Percentiles rank a stretch among this genome's conserved stretches.
Conservation (phyloP, 2,329 filamentous ascomycete species). For the Colletotrichum tanaceti region DNA sequence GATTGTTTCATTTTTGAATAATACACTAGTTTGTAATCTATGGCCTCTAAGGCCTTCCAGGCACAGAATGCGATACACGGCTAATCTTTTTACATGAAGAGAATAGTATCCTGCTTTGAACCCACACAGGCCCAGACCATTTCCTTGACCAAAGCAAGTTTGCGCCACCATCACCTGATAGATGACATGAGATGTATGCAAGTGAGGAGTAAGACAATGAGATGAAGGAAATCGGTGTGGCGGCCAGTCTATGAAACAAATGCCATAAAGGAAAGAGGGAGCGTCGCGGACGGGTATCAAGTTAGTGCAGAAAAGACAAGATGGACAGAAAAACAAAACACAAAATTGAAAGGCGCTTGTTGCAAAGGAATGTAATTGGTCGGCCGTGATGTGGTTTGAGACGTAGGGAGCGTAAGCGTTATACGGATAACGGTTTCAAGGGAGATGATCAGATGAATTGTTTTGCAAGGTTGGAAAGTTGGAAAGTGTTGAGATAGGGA, state of each 20-base stretch:
- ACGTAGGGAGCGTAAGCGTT: constrained; percentile 37
- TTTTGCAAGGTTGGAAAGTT: constrained; percentile 2
- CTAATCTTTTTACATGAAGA: constrained; percentile 31
- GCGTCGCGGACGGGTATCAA: constrained; percentile 41
- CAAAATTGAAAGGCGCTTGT: constrained; percentile 27
- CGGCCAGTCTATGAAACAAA: constrained; percentile 12
- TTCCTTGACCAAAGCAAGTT: neutral
- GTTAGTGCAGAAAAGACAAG: constrained; percentile 6
- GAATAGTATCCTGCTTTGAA: neutral
- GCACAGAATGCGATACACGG: constrained; percentile 6
- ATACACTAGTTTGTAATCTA: constrained; percentile 16
- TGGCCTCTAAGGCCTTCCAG: constrained; percentile 15
- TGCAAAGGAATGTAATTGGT: constrained; percentile 33
- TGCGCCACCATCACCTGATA: constrained; percentile 21
- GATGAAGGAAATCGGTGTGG: constrained; percentile 25
- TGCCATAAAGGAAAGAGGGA: constrained; percentile 24
- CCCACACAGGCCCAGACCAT: constrained; percentile 1
- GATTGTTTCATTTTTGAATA: constrained; percentile 9
- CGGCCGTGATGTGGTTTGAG: constrained; percentile 39
- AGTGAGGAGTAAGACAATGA: constrained; percentile 6
- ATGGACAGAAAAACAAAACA: neutral
- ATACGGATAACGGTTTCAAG: constrained; percentile 26
- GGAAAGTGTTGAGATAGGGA: constrained; percentile 10
- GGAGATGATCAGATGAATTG: constrained; percentile 24
- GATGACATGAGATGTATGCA: constrained; percentile 20